Percentiles rank a stretch among this genome's conserved stretches.
Conservation (phyloP, 352 stramenopile species). For the Pythium monospermum region DNA sequence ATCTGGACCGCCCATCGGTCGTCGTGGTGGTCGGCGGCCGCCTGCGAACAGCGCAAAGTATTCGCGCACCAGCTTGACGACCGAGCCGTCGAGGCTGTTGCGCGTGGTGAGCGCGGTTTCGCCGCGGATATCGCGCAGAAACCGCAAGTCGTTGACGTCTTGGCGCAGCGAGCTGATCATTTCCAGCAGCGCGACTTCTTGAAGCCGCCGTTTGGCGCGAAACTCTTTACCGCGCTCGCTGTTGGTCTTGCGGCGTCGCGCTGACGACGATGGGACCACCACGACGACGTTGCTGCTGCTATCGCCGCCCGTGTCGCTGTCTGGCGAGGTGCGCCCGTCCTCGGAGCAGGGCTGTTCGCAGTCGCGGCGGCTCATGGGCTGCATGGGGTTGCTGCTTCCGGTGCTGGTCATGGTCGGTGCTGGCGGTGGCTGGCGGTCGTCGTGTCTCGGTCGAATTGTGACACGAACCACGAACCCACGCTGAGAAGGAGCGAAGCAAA, state of each 20-base stretch:
- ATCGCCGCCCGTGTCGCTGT: no score
- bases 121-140: conserved; percentile 19
- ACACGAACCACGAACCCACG: no score
- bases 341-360: no score
- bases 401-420: no score
- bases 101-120: conserved; percentile 7
- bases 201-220: conserved; percentile 42
- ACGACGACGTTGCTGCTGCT: no score
- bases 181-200: conserved; percentile 34
- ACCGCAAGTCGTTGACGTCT: conserved; percentile 21
- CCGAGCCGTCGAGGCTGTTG: conserved; percentile 12
- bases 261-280: no score
- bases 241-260: conserved; percentile 40
- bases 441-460: no score
- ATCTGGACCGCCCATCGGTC: background rate
- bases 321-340: no score
- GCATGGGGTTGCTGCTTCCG: no score
- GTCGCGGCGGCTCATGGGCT: no score
- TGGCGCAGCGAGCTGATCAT: conserved; percentile 20
- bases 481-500: no score
- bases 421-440: no score
- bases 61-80: conserved; percentile 24
- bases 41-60: conserved; percentile 24
- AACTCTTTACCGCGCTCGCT: conserved; percentile 60
- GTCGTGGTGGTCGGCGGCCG: conserved; percentile 11